Evolutionary conservation across 257 asterid species (phyloP).

Genomic region (Penstemon eatonii): DNA sequence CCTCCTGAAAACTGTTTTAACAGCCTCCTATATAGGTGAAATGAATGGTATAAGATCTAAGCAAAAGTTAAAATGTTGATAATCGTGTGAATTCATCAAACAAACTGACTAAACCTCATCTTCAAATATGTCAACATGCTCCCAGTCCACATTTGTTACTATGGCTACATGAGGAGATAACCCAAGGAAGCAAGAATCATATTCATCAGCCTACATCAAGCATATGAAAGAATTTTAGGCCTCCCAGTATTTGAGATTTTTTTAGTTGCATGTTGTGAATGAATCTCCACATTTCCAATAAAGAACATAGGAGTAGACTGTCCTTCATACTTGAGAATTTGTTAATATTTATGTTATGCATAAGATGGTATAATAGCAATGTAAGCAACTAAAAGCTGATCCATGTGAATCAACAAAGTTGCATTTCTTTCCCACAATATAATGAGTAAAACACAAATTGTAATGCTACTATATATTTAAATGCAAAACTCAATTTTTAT

Average conservation of each 20-base stretch:
- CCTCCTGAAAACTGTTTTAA: too few species aligned
- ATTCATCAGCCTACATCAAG: conserved; percentile 44
- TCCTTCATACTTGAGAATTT: neutral
- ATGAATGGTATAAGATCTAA: too few species aligned
- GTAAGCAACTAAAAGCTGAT: too few species aligned
- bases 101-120: conserved; percentile 31
- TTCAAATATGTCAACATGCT: conserved; percentile 42
- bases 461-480: too few species aligned
- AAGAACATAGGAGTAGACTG: neutral
- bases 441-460: too few species aligned
- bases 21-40: too few species aligned
- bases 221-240: conserved; percentile 11
- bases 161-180: conserved; percentile 39
- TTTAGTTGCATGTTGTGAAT: neutral
- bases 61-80: too few species aligned
- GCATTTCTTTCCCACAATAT: too few species aligned
- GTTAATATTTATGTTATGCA: too few species aligned
- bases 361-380: too few species aligned
- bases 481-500: too few species aligned
- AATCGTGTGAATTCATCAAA: neutral
- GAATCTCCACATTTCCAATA: neutral
- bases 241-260: neutral
- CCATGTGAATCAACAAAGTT: too few species aligned
- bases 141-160: conserved; percentile 45
- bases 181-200: conserved; percentile 46